Base-by-base conservation (phyloP, 164 flowering plant genomes). In the Vitis cinerea region DNA sequence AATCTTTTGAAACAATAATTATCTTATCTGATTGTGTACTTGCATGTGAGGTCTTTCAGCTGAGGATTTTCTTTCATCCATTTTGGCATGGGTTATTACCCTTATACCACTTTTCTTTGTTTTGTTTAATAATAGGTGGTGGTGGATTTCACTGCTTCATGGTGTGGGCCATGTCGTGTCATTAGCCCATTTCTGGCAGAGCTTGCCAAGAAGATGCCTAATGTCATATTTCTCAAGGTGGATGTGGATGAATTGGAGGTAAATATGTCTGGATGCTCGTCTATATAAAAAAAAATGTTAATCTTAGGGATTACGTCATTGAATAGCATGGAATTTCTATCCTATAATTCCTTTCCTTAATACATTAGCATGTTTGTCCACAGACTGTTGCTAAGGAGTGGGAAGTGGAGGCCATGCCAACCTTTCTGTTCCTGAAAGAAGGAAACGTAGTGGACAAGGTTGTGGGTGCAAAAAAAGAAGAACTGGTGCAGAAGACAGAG, bases 71-170 rank as follows among this genome's bases (percentile, higher is more conserved):
- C 12, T 4, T 23, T 37, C 44, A 37, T 37, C 27, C 27, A 23
- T 23, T 23, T 23, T 23, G 27, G 27, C 27, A 23, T 23, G 27
- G 2, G 27, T 23, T 23, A 23, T 23, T 23, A 23, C 2, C 27
- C 27, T 23, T 23, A 37, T 37, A 37, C 44, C 44, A 37, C 54
- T 9, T 9, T 16, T 8, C 13, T 0, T 37, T 17, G 52, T 0
- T 58, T 17, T 4, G 8, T 37, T 37, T 37, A 6, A 37, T 50
- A 19, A 52, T 72, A 92, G 97, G 80, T 89, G 19, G 98, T 92
- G 79, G 86, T 92, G 52, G 97, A 92, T 72, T 92, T 92, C 78
- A 90, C 94, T 53, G 98, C 98, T 72, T 77, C 94, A 56, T 90
- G 98, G 97, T 90, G 96, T 48, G 83, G 81, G 3, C 97, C 98